phyloP scores from a whole-genome alignment of 148 eudicot genomes.

The Rhododendron griersonianum region DNA sequence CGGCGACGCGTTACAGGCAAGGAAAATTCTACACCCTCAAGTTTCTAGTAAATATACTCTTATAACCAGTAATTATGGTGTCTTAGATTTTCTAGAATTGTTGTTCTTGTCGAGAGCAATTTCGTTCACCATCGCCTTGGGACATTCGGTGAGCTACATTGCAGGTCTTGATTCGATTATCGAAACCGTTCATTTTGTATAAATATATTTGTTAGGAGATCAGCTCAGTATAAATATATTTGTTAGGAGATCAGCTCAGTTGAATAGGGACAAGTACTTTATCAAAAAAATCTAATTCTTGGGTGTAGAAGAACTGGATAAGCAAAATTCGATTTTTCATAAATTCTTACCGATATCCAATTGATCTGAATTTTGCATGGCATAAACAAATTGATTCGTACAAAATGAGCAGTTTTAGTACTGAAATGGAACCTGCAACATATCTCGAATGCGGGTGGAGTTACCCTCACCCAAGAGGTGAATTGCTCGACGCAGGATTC shows the following conservation, averaged over 20 bases:
- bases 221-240: background rate
- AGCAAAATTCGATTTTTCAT: too few species aligned
- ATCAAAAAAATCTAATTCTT: background rate
- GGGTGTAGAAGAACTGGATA: background rate
- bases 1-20: slow-evolving; percentile 44
- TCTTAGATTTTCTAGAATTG: background rate
- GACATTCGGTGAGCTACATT: background rate
- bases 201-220: background rate
- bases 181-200: background rate
- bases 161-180: background rate
- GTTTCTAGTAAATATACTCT: background rate
- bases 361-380: too few species aligned
- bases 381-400: too few species aligned
- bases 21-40: background rate
- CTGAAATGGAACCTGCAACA: background rate
- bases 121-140: background rate
- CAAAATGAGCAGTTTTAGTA: background rate
- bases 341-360: too few species aligned
- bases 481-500: too few species aligned
- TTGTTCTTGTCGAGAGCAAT: background rate
- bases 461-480: background rate
- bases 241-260: background rate
- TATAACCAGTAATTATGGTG: background rate
- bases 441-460: background rate
- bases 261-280: background rate